These are phyloP conservation scores for Starmerella apis DNA, from an alignment of 805 yeast genomes.

Conservation along the genomic window DNA sequence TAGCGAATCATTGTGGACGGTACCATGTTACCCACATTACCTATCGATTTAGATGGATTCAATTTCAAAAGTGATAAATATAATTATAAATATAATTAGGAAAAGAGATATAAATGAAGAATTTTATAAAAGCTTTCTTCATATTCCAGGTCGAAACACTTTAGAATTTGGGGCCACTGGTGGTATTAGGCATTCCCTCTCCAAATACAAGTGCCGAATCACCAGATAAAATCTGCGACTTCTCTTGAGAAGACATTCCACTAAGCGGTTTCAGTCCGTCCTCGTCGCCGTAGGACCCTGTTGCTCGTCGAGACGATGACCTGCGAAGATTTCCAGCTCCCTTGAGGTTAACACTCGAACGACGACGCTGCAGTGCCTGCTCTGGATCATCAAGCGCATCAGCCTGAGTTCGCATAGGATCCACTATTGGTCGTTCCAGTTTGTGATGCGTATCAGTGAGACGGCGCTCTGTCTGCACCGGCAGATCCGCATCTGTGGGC, in stretches of 20 bases:
- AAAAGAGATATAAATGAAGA: too few relatives aligned
- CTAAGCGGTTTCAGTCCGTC: conserved; percentile 17
- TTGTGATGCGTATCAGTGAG: conserved; percentile 16
- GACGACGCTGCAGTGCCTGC: conserved; percentile 9
- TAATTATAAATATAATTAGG: too few relatives aligned
- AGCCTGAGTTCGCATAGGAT: background rate
- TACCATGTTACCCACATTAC: too few relatives aligned
- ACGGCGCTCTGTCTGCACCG: conserved; percentile 17
- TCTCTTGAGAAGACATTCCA: conserved; percentile 3
- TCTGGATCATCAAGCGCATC: conserved; percentile 3
- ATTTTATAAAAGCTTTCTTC: too few relatives aligned
- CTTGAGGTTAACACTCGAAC: conserved; percentile 12
- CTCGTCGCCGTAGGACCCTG: conserved; percentile 18
- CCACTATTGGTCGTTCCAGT: conserved; percentile 10
- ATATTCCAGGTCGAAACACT: too few relatives aligned
- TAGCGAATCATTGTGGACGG: too few relatives aligned
- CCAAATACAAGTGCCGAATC: conserved; percentile 10
- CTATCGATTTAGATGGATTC: too few relatives aligned
- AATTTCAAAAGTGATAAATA: too few relatives aligned
- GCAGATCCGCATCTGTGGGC: conserved; percentile 11
- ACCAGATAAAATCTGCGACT: conserved; percentile 4
- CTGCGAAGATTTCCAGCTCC: background rate
- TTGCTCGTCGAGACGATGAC: conserved; percentile 14
- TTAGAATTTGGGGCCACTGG: background rate
- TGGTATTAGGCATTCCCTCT: conserved; percentile 9